Evolutionary conservation across 2,329 filamentous ascomycete genomes (phyloP), one percentile per base, ranked within the genome.

Genomic region (Microdochium bolleyi): DNA sequence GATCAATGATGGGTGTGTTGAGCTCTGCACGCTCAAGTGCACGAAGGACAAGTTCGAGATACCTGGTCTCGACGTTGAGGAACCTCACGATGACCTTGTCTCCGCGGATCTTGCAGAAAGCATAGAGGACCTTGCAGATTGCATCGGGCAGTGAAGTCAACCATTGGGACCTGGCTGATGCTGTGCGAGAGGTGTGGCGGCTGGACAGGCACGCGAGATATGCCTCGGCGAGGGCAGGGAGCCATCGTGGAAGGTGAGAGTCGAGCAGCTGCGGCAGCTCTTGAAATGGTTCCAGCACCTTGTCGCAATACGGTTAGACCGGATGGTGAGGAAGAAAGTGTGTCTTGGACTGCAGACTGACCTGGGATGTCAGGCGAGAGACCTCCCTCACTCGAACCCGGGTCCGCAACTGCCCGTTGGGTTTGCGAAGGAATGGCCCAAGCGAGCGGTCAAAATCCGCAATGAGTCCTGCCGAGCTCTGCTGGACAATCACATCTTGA

Each of bases 201-300:
- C 67, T 70, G 57, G 73, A 73, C 9, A 91, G 71, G 61, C 83
- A 84, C 52, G 83, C 80, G 21, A 96, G 73, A 62, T 92, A 95
- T 19, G 88, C 86, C 62, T 85, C 79, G 24, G 89, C 84, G 34
- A 97, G 76, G 41, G 81, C 73, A 24, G 89, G 86, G 50, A 97
- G 76, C 68, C 95, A 84, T 57, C 73, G 78, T 50, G 87, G 84
- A 44, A 99, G 77, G 67, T 92, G 82, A 10, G 89, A 83, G 70
- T 99, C 94, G 24, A 99, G 80, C 38, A 97, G 79, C 67, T 99
- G 94, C 19, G 94, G 94, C 58, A 95, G 86, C 74, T 96, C 92
- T 75, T 97, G 92, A 61, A 97, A 99, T 2, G 88, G 84, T 60
- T 96, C 91, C 50, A 99, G 82, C 3, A 80, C 67, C 74, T 78